These are phyloP conservation scores for Cordia subcordata DNA, from an alignment of 257 asterid genomes.

Conservation along the genomic window DNA sequence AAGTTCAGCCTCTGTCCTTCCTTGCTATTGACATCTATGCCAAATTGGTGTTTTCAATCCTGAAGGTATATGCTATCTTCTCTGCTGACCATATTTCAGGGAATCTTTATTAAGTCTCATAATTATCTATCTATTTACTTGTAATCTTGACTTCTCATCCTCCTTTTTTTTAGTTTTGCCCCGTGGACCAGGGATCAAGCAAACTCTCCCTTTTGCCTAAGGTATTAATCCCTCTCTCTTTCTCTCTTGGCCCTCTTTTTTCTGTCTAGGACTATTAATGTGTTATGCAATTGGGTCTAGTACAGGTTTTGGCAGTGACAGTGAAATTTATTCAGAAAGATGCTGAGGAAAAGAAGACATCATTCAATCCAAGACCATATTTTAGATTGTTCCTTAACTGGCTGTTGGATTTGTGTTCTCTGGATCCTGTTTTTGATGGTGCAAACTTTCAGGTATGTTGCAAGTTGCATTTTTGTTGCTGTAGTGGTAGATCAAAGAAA, in stretches of 20 bases:
- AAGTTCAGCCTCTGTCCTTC: constrained; percentile 72
- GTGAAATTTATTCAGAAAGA: constrained; percentile 79
- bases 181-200: constrained; percentile 68
- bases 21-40: constrained; percentile 94
- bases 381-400: constrained; percentile 88
- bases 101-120: constrained; percentile 1
- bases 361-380: constrained; percentile 88
- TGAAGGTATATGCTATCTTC: constrained; percentile 56
- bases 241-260: constrained; percentile 3
- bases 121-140: not conserved
- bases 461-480: constrained; percentile 4
- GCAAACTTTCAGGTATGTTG: constrained; percentile 81
- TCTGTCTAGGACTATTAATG: constrained; percentile 14
- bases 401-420: constrained; percentile 79
- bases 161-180: constrained; percentile 58
- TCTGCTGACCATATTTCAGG: not conserved
- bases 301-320: constrained; percentile 80
- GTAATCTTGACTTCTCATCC: constrained; percentile 17
- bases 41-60: constrained; percentile 69
- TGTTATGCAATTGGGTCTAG: constrained; percentile 5
- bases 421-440: constrained; percentile 93
- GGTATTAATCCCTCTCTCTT: constrained; percentile 35
- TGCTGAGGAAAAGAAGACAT: constrained; percentile 62
- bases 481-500: not conserved
- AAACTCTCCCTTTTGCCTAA: constrained; percentile 75